A percentile compares a stretch with the other conserved stretches of the same genome.
phyloP scores from a whole-genome alignment of 257 asterid genomes.

The Gardenia jasminoides region DNA sequence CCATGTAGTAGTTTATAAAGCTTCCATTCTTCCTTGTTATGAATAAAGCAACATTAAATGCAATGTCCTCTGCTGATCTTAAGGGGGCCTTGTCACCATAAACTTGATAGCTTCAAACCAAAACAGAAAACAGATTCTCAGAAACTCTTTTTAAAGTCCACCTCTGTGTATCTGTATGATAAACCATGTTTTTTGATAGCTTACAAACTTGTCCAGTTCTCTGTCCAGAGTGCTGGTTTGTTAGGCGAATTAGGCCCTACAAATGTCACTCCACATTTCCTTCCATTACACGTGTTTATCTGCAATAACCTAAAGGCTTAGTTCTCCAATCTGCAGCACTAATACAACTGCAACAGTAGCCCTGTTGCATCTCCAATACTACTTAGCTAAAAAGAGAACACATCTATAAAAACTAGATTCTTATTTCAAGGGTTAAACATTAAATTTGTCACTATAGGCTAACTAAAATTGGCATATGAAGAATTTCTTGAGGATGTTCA shows the following conservation, averaged over 20 bases:
- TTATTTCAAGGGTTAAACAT: no score
- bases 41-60: constrained; percentile 72
- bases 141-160: neutral
- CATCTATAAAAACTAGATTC: no score
- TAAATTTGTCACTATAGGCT: no score
- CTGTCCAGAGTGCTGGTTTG: constrained; percentile 94
- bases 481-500: no score
- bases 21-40: constrained; percentile 77
- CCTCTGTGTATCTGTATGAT: neutral
- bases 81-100: constrained; percentile 55
- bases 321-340: no score
- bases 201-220: constrained; percentile 95
- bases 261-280: constrained; percentile 76
- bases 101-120: constrained; percentile 51
- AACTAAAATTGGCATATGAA: no score
- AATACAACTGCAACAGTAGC: neutral
- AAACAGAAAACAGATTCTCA: neutral
- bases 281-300: constrained; percentile 93
- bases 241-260: constrained; percentile 87
- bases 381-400: no score
- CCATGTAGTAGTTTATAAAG: constrained; percentile 92
- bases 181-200: constrained; percentile 10
- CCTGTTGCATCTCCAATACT: neutral
- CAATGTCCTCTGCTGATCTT: constrained; percentile 60
- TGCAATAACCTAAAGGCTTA: constrained; percentile 21